Evolutionary conservation across 2,329 filamentous ascomycete species (phyloP).

Genomic region (Sporothrix brunneoviolacea): DNA sequence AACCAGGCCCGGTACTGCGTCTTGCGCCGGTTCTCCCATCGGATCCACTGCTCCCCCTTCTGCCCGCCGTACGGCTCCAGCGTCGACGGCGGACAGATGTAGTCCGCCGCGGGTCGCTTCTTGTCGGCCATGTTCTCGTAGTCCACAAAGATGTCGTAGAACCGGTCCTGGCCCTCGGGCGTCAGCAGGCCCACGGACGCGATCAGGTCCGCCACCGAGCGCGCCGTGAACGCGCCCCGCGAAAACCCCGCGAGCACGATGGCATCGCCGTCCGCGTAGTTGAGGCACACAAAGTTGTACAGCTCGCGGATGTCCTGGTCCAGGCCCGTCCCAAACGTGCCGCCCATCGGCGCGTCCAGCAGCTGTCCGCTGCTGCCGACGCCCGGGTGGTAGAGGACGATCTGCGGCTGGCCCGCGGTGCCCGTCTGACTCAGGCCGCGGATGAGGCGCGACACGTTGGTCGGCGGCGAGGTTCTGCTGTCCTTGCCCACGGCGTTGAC

Average conservation of each 20-base stretch:
- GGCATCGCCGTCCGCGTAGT: conserved; percentile 31
- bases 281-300: conserved; percentile 33
- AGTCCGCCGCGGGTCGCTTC: conserved; percentile 19
- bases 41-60: conserved; percentile 24
- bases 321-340: conserved; percentile 28
- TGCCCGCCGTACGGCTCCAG: conserved; percentile 22
- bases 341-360: conserved; percentile 26
- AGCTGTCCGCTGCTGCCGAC: conserved; percentile 25
- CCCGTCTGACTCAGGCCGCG: conserved; percentile 9
- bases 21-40: conserved; percentile 29
- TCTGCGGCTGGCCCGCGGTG: conserved; percentile 22
- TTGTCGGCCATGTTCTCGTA: conserved; percentile 28
- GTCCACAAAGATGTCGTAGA: conserved; percentile 36
- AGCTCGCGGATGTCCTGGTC: conserved; percentile 30
- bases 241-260: conserved; percentile 34
- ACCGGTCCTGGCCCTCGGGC: conserved; percentile 34
- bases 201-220: conserved; percentile 33
- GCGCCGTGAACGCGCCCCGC: conserved; percentile 34
- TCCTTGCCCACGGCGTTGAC: conserved; percentile 26
- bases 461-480: conserved; percentile 6
- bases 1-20: conserved; percentile 31
- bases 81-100: conserved; percentile 17
- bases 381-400: conserved; percentile 28
- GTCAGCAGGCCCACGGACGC: conserved; percentile 35
- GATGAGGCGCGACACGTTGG: conserved; percentile 16